phyloP scores from a whole-genome alignment of 441 rosid species.

The Bocquillonia castaneifolia region DNA sequence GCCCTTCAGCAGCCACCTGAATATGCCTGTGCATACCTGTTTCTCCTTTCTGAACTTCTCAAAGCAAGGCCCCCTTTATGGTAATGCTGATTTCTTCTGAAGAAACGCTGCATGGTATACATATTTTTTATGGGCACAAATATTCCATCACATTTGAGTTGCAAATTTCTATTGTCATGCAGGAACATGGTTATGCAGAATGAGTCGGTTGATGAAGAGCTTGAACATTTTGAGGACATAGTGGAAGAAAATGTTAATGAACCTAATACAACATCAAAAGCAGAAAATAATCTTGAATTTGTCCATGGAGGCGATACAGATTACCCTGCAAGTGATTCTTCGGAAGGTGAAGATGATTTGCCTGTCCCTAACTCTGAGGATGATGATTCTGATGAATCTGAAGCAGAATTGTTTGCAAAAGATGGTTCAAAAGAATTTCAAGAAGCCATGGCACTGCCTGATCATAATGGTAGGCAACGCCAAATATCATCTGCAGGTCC shows the following conservation, averaged over 20 bases:
- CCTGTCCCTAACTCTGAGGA: slow-evolving; percentile 51
- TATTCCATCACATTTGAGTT: neutral
- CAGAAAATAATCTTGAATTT: slow-evolving; percentile 25
- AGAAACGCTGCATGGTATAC: too few relatives aligned
- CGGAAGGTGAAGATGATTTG: slow-evolving; percentile 48
- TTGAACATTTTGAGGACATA: slow-evolving; percentile 45
- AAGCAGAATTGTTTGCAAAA: slow-evolving; percentile 43
- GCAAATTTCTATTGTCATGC: slow-evolving; percentile 18
- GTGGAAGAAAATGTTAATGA: slow-evolving; percentile 57
- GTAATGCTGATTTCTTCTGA: slow-evolving; percentile 34
- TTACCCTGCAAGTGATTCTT: slow-evolving; percentile 42
- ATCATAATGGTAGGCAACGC: slow-evolving; percentile 28
- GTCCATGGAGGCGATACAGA: slow-evolving; percentile 27
- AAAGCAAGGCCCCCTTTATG: slow-evolving; percentile 85
- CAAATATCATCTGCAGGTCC: slow-evolving; percentile 28
- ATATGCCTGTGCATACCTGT: slow-evolving; percentile 88
- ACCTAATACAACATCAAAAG: slow-evolving; percentile 27
- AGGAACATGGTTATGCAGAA: slow-evolving; percentile 63
- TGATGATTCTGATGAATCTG: slow-evolving; percentile 52
- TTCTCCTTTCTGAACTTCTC: slow-evolving; percentile 90
- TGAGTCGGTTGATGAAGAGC: slow-evolving; percentile 13
- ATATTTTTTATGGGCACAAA: neutral
- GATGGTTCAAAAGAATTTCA: slow-evolving; percentile 34
- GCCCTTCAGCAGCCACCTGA: slow-evolving; percentile 95
- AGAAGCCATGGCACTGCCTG: slow-evolving; percentile 29